phyloP scores from a whole-genome alignment of 441 rosid genomes.

The Pelargonium myrrhifolium region DNA sequence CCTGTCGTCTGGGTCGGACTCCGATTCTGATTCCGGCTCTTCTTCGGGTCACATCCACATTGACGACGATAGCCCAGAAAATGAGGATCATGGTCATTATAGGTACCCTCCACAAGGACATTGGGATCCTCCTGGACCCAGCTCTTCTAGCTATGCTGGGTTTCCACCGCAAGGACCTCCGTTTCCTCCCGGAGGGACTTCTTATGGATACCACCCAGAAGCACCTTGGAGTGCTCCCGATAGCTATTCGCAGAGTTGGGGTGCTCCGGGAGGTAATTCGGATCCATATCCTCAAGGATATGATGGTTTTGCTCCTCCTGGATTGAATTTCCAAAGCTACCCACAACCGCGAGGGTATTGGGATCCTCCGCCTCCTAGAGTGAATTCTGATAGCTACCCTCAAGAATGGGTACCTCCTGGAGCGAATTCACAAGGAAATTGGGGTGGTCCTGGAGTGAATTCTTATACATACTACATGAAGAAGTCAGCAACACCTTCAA shows the following conservation, averaged over 20 bases:
- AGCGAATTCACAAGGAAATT: constrained; percentile 32
- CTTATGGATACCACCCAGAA: not conserved
- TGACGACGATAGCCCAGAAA: constrained; percentile 23
- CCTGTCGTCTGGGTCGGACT: constrained; percentile 56
- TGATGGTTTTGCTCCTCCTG: not conserved
- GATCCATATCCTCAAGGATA: not conserved
- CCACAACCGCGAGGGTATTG: not conserved
- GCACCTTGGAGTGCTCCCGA: too few relatives aligned
- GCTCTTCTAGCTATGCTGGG: not conserved
- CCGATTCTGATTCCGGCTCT: constrained; percentile 37
- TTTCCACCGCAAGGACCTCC: not conserved
- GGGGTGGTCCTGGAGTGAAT: constrained; percentile 24
- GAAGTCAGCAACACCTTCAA: constrained; percentile 56
- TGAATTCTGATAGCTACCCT: not conserved
- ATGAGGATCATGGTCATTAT: not conserved
- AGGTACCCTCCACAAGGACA: not conserved
- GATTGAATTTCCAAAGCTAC: not conserved
- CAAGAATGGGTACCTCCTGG: not conserved
- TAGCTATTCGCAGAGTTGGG: too few relatives aligned
- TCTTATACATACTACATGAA: constrained; percentile 58
- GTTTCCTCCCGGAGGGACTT: not conserved
- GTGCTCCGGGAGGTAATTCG: not conserved
- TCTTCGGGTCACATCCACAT: constrained; percentile 50
- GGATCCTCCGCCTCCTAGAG: not conserved
- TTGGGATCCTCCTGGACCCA: not conserved